Conservation (phyloP, 2,329 filamentous ascomycete genomes). For the Calonectria fujianensis region DNA sequence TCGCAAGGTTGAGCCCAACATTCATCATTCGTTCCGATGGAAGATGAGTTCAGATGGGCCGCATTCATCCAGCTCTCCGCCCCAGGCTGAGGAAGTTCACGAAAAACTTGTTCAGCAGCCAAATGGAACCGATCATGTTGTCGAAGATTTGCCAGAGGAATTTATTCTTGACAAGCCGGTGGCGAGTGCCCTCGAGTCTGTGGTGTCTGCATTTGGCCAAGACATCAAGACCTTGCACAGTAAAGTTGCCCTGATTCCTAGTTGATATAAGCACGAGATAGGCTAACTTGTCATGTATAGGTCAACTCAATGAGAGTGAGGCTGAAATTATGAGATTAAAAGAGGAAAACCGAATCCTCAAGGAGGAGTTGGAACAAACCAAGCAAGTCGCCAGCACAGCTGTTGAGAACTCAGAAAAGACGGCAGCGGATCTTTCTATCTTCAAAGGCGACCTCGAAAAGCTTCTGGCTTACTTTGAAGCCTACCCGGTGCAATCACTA, state of each 20-base stretch:
- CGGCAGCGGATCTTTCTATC: constrained; percentile 57
- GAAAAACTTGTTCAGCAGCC: constrained; percentile 10
- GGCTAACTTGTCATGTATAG: constrained; percentile 48
- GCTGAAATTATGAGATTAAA: constrained; percentile 50
- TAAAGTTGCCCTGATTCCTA: constrained; percentile 52
- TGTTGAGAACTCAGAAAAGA: constrained; percentile 50
- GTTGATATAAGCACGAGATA: constrained; percentile 50
- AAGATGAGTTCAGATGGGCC: constrained; percentile 44
- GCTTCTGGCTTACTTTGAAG: constrained; percentile 55
- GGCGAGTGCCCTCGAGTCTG: constrained; percentile 60
- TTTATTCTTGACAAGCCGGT: constrained; percentile 59
- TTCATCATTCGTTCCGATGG: constrained; percentile 59
- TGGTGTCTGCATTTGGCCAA: constrained; percentile 59
- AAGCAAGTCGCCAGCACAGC: constrained; percentile 53
- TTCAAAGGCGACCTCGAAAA: constrained; percentile 60
- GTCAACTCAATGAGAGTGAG: constrained; percentile 51
- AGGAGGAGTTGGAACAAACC: constrained; percentile 48
- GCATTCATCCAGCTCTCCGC: constrained; percentile 11
- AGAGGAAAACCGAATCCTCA: constrained; percentile 51
- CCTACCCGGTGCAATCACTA: constrained; percentile 47
- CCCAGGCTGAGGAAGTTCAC: not conserved
- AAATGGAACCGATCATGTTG: constrained; percentile 3
- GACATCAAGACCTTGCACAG: constrained; percentile 59
- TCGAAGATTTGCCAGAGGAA: constrained; percentile 58
- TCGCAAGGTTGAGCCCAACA: constrained; percentile 55